Percentiles rank a stretch among this genome's conserved stretches.
These are phyloP conservation scores for Zopfochytrium polystomum DNA, from an alignment of 371 early-diverging fungal genomes.

Conservation along the genomic window DNA sequence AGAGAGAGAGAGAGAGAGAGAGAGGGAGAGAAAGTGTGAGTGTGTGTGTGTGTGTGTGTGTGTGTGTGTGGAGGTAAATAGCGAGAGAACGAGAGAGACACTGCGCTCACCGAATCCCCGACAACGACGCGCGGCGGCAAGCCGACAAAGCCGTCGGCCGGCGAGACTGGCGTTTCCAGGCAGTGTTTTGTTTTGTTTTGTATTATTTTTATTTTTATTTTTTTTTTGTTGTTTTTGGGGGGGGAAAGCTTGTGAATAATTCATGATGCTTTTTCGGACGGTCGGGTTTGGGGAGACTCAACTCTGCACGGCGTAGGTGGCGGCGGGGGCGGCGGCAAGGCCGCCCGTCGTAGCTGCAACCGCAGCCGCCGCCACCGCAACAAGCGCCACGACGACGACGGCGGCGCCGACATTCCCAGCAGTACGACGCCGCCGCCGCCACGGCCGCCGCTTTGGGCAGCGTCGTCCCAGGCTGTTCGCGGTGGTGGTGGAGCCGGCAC, in stretches of 20 bases:
- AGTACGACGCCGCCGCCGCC: not conserved
- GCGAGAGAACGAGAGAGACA: no score
- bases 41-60: no score
- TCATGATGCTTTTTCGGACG: no score
- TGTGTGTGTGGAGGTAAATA: no score
- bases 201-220: not conserved
- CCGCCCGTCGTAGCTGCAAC: not conserved
- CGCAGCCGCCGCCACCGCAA: conserved; percentile 1
- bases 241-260: no score
- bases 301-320: not conserved
- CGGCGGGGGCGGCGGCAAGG: not conserved
- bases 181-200: not conserved
- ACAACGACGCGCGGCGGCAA: not conserved
- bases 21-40: no score
- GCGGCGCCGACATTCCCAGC: not conserved
- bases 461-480: not conserved
- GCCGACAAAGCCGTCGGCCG: not conserved
- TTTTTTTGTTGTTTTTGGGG: no score
- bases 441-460: no score
- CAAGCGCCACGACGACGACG: conserved; percentile 7
- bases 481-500: not conserved
- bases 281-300: no score
- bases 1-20: no score
- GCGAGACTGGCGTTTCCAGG: not conserved
- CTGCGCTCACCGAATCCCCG: no score